Conservation (phyloP, 306 rosid genomes). For the Dryas octopetala region DNA sequence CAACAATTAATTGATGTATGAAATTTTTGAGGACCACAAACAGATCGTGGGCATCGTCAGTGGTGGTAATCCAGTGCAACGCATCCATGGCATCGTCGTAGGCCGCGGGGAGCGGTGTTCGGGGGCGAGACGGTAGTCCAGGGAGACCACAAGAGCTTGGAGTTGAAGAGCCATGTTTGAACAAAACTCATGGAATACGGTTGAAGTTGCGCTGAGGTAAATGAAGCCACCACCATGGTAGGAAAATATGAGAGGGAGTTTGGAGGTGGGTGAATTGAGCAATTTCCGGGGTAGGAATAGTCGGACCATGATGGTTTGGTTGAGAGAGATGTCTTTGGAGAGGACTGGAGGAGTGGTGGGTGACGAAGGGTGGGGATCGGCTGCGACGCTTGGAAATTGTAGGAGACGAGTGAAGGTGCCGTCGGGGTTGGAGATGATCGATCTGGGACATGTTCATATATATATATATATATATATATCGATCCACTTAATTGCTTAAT, state of each 20-base stretch:
- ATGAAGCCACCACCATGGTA: slow-evolving; percentile 57
- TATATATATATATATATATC: no score
- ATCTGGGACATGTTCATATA: not conserved
- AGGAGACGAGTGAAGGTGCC: slow-evolving; percentile 24
- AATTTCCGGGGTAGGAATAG: slow-evolving; percentile 42
- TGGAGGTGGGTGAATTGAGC: slow-evolving; percentile 15
- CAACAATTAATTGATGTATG: not conserved
- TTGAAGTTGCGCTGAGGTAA: slow-evolving; percentile 32
- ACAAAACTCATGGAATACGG: slow-evolving; percentile 34
- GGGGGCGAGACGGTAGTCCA: slow-evolving; percentile 39
- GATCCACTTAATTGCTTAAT: no score
- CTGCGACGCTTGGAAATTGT: slow-evolving; percentile 6
- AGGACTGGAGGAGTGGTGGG: slow-evolving; percentile 13
- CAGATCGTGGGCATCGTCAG: slow-evolving; percentile 27
- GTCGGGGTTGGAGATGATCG: slow-evolving; percentile 13
- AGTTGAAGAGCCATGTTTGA: slow-evolving; percentile 22
- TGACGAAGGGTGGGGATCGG: slow-evolving; percentile 16
- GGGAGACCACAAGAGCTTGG: slow-evolving; percentile 29
- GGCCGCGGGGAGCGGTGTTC: slow-evolving; percentile 37
- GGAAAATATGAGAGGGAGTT: slow-evolving; percentile 38
- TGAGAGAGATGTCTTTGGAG: slow-evolving; percentile 47
- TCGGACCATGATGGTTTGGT: slow-evolving; percentile 49
- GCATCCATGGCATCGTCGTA: slow-evolving; percentile 45
- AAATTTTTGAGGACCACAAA: slow-evolving; percentile 19
- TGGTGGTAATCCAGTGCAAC: slow-evolving; percentile 28